These are phyloP conservation scores for Leccinum sublutescens DNA, from an alignment of 768 basidiomycete genomes.

Conservation along the genomic window DNA sequence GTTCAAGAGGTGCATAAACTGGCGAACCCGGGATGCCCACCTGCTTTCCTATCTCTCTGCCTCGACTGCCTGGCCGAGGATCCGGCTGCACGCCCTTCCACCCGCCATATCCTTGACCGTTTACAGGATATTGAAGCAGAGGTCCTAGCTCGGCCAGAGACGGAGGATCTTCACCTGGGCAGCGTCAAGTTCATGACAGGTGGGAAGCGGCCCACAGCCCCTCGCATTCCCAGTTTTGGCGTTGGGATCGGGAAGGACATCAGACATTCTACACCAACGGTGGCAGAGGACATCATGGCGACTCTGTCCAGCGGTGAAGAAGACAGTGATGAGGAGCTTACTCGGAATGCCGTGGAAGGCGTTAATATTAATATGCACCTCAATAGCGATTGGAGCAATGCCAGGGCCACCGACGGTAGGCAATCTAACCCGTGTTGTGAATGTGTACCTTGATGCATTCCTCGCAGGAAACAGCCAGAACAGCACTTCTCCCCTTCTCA, in stretches of 20 bases:
- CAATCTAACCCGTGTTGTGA: constrained; percentile 5
- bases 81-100: constrained; percentile 70
- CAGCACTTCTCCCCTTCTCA: constrained; percentile 57
- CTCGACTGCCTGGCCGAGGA: constrained; percentile 72
- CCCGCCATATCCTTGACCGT: constrained; percentile 73
- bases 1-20: constrained; percentile 63
- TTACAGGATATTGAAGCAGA: constrained; percentile 82
- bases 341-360: constrained; percentile 51
- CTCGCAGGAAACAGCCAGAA: constrained; percentile 36
- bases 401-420: constrained; percentile 36
- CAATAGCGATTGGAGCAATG: constrained; percentile 43
- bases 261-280: constrained; percentile 32
- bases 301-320: constrained; percentile 46
- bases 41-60: constrained; percentile 71
- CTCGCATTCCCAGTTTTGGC: constrained; percentile 88
- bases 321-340: constrained; percentile 64
- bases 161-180: constrained; percentile 74
- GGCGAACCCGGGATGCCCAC: constrained; percentile 75
- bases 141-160: constrained; percentile 66
- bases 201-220: constrained; percentile 55
- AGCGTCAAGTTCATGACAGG: constrained; percentile 82
- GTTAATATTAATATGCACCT: constrained; percentile 50
- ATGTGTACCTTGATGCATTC: constrained; percentile 13
- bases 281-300: constrained; percentile 35
- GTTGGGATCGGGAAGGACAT: constrained; percentile 66